phyloP scores from a whole-genome alignment of 495 filamentous ascomycete genomes.

The Talaromyces nanjingensis region DNA sequence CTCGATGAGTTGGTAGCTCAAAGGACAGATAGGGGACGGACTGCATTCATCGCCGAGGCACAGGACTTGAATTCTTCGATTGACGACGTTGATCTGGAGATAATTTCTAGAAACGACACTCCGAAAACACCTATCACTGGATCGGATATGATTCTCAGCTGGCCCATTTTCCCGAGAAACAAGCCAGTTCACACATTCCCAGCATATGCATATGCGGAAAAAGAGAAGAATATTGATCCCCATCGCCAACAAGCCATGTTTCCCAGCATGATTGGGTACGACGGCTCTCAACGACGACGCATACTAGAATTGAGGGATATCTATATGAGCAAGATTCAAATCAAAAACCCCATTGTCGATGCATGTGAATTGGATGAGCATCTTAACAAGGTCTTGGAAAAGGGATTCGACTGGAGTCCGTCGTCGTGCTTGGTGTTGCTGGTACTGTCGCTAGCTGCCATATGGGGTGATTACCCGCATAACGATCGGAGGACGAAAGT shows the following conservation, averaged over 20 bases:
- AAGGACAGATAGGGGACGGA: neutral
- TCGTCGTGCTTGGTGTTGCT: conserved; percentile 28
- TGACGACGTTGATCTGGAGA: conserved; percentile 20
- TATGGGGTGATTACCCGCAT: conserved; percentile 28
- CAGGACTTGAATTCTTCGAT: conserved; percentile 11
- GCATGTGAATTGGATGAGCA: conserved; percentile 18
- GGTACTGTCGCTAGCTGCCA: conserved; percentile 29
- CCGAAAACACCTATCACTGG: conserved; percentile 25
- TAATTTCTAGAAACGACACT: conserved; percentile 24
- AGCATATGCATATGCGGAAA: conserved; percentile 20
- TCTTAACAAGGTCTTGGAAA: conserved; percentile 20
- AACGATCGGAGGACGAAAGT: conserved; percentile 19
- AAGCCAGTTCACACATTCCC: conserved; percentile 23
- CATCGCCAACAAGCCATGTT: conserved; percentile 18
- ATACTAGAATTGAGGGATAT: conserved; percentile 22
- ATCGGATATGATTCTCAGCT: conserved; percentile 26
- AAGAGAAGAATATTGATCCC: conserved; percentile 7
- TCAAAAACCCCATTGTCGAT: conserved; percentile 25
- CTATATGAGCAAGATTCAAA: conserved; percentile 23
- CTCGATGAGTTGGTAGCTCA: neutral
- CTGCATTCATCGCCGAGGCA: neutral
- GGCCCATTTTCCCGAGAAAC: conserved; percentile 23
- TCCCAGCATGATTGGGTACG: conserved; percentile 10
- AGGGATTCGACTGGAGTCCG: conserved; percentile 25
- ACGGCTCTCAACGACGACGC: conserved; percentile 13